These are phyloP conservation scores for Isatis tinctoria DNA, from an alignment of 345 rosid species.

Conservation along the genomic window DNA sequence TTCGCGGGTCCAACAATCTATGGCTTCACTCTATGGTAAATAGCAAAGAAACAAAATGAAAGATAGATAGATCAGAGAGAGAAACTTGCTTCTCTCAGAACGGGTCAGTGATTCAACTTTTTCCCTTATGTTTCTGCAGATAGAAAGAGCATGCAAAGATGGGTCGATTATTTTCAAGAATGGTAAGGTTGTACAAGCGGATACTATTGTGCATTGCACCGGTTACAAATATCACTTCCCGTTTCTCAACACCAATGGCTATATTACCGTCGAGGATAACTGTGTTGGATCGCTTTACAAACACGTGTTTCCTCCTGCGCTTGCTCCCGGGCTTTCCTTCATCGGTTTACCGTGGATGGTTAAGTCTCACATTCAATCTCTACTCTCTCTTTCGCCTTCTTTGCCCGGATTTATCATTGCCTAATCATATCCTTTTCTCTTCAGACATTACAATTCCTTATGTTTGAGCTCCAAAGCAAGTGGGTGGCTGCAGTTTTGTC, in stretches of 20 bases:
- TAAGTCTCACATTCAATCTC: conserved; percentile 11
- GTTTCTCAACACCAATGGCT: conserved; percentile 66
- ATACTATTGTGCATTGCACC: conserved; percentile 73
- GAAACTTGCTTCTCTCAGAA: background rate
- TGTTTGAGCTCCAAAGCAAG: conserved; percentile 35
- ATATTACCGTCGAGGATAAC: conserved; percentile 66
- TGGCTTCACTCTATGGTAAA: conserved; percentile 84
- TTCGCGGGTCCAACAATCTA: conserved; percentile 49
- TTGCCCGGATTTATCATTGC: background rate
- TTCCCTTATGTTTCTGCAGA: conserved; percentile 39
- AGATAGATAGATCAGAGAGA: background rate
- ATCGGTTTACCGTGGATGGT: conserved; percentile 90
- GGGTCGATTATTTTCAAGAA: conserved; percentile 57
- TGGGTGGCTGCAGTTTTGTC: conserved; percentile 38
- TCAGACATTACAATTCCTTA: conserved; percentile 24
- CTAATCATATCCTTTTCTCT: background rate
- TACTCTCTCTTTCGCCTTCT: background rate
- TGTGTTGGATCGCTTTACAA: conserved; percentile 80
- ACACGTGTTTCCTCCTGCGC: conserved; percentile 68
- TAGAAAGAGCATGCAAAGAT: conserved; percentile 52
- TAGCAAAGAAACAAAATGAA: background rate
- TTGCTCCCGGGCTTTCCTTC: conserved; percentile 78
- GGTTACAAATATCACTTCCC: conserved; percentile 91
- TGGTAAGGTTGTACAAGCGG: conserved; percentile 48
- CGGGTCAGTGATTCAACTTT: background rate